Conservation (phyloP, 1,284 basidiomycete species). For the Cryptococcus amylolentus region DNA sequence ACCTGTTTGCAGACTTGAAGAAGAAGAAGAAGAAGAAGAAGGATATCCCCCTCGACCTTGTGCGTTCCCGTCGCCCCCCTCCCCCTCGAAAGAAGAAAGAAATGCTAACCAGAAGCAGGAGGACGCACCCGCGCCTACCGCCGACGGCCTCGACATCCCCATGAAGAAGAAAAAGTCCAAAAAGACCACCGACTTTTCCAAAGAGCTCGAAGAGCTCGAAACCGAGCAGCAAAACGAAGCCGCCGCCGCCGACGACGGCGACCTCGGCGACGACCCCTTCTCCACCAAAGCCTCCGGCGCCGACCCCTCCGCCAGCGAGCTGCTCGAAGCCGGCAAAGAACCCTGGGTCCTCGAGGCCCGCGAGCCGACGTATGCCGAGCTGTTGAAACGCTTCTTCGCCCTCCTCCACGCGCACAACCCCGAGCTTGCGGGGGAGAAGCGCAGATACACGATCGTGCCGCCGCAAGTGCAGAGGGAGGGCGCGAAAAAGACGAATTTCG, state of each 20-base stretch:
- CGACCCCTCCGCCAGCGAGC: constrained; percentile 44
- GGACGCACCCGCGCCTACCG: constrained; percentile 29
- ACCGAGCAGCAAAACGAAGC: constrained; percentile 61
- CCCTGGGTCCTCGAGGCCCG: constrained; percentile 85
- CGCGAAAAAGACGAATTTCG: constrained; percentile 93
- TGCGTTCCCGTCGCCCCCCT: constrained; percentile 9
- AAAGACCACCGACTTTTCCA: constrained; percentile 61
- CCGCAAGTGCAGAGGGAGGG: constrained; percentile 88
- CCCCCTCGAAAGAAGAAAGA: background rate
- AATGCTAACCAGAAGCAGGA: constrained; percentile 15
- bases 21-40: constrained; percentile 56
- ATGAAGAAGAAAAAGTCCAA: constrained; percentile 56
- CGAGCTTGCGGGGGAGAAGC: constrained; percentile 79
- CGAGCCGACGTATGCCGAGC: constrained; percentile 94
- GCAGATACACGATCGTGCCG: constrained; percentile 96
- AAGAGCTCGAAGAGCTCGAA: constrained; percentile 58
- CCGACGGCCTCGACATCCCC: constrained; percentile 52
- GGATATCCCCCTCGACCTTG: constrained; percentile 48
- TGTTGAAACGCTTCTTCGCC: constrained; percentile 87
- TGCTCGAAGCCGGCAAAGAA: constrained; percentile 50
- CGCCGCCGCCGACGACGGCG: constrained; percentile 57
- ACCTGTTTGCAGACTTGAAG: constrained; percentile 55
- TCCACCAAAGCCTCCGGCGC: constrained; percentile 54
- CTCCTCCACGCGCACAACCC: constrained; percentile 93
- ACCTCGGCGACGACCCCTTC: constrained; percentile 82